Evolutionary conservation across 306 rosid genomes (phyloP), one percentile per base, ranked within the genome.

Genomic region (Begonia peltatifolia): DNA sequence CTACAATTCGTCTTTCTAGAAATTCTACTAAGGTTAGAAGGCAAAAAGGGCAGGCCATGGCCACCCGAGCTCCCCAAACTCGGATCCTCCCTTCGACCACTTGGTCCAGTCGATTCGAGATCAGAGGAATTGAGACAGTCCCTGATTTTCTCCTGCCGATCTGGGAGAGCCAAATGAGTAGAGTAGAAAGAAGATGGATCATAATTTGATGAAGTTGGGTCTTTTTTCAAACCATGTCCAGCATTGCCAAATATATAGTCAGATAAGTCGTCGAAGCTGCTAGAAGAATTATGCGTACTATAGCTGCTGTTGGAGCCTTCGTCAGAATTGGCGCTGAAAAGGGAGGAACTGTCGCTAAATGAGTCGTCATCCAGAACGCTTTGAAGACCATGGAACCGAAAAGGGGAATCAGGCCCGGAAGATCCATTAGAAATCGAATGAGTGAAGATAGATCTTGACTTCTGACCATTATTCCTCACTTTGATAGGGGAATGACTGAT

Each of bases 291-390:
- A 1, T 69, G 54, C 56, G 87, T 78, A 68, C 89, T 84, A 43
- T 78, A 83, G 0, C 92, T 86, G 49, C 99, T 76, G 59, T 74
- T 78, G 54, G 94, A 90, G 58, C 92, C 83, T 83, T 73, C 94
- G 20, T 90, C 92, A 0, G 95, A 90, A 60, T 64, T 73, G 67
- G 55, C 65, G 75, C 95, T 81, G 66, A 83, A 18, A 41, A 86
- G 85, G 41, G 99, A 90, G 55, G 95, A 77, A 65, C 62, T 83
- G 60, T 90, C 99, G 54, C 99, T 90, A 12, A 84, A 78, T 8
- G 89, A 83, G 69, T 86, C 95, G 47, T 86, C 85, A 67, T 80
- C 86, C 25, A 77, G 54, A 68, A 73, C 68, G 73, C 71, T 73
- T 63, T 46, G 80, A 66, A 78, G 51, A 41, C 41, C 84, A 42